These are phyloP conservation scores for Actinidia arguta DNA, from an alignment of 179 eudicot species.

Conservation along the genomic window DNA sequence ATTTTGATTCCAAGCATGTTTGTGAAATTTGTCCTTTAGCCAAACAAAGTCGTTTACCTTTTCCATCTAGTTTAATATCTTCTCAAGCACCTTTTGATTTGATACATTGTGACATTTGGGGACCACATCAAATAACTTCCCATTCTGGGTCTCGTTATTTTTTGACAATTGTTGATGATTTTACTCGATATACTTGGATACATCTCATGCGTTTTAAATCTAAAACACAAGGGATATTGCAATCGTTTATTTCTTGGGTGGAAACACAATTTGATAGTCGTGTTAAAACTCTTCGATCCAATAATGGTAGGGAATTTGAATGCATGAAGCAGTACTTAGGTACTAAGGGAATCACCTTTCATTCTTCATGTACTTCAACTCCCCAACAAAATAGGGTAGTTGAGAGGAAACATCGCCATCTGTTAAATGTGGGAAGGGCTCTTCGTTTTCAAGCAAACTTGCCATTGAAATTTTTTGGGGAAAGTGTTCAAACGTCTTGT, in stretches of 20 bases:
- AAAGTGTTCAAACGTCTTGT: slow-evolving; percentile 9
- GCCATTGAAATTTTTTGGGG: slow-evolving; percentile 9
- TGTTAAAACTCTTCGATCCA: neutral
- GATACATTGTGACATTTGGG: slow-evolving; percentile 19
- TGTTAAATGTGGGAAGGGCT: slow-evolving; percentile 15
- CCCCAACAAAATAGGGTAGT: slow-evolving; percentile 20
- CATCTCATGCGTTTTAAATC: slow-evolving; percentile 14
- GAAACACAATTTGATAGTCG: neutral
- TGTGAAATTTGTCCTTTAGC: slow-evolving; percentile 5
- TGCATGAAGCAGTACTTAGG: neutral
- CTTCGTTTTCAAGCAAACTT: slow-evolving; percentile 24
- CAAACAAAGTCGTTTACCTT: slow-evolving; percentile 18
- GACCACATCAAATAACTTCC: neutral
- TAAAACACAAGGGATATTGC: slow-evolving; percentile 3
- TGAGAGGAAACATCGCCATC: slow-evolving; percentile 20
- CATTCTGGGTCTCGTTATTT: slow-evolving; percentile 20
- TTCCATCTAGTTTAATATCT: slow-evolving; percentile 13
- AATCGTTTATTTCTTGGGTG: slow-evolving; percentile 2
- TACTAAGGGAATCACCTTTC: neutral
- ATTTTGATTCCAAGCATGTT: slow-evolving; percentile 3
- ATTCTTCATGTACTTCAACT: neutral
- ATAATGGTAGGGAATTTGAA: slow-evolving; percentile 11
- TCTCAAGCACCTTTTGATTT: slow-evolving; percentile 1
- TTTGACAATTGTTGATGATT: slow-evolving; percentile 20
- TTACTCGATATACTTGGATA: slow-evolving; percentile 13